Percentiles rank a stretch among this genome's conserved stretches.
Conservation (phyloP, 164 flowering plant species). For the Litsea cubeba region DNA sequence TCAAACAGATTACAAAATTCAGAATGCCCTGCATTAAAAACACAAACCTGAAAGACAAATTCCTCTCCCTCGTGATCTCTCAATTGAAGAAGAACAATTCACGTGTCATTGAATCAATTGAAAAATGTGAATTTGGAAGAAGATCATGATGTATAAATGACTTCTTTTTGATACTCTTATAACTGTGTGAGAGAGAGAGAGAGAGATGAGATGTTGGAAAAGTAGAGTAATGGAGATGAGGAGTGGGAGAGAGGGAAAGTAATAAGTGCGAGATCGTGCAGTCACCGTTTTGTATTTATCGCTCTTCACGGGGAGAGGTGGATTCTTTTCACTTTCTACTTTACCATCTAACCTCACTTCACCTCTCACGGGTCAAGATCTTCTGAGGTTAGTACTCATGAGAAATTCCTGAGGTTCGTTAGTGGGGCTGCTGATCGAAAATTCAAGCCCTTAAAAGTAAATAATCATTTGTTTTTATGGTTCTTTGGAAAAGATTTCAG, state of each 20-base stretch:
- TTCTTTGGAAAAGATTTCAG: no score
- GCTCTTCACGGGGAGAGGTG: constrained; percentile 12
- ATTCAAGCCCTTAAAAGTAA: no score
- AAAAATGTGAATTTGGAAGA: not conserved
- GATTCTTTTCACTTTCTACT: no score
- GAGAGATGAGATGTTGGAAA: not conserved
- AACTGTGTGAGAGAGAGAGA: not conserved
- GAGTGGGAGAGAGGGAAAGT: not conserved
- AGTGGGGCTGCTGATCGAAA: no score
- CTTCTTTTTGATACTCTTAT: no score
- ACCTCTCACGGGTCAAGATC: no score
- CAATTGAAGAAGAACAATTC: not conserved
- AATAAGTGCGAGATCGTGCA: constrained; percentile 11
- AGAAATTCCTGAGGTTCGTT: no score
- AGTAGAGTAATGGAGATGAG: not conserved
- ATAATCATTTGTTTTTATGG: no score
- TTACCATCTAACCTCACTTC: no score
- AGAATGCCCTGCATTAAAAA: no score
- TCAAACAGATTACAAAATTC: not conserved
- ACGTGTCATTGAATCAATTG: no score
- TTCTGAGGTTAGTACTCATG: no score
- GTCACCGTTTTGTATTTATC: constrained; percentile 23
- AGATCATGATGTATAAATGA: not conserved
- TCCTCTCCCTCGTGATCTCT: not conserved
- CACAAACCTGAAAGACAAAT: not conserved